phyloP scores from a whole-genome alignment of 495 filamentous ascomycete genomes.

The Tuber borchii region DNA sequence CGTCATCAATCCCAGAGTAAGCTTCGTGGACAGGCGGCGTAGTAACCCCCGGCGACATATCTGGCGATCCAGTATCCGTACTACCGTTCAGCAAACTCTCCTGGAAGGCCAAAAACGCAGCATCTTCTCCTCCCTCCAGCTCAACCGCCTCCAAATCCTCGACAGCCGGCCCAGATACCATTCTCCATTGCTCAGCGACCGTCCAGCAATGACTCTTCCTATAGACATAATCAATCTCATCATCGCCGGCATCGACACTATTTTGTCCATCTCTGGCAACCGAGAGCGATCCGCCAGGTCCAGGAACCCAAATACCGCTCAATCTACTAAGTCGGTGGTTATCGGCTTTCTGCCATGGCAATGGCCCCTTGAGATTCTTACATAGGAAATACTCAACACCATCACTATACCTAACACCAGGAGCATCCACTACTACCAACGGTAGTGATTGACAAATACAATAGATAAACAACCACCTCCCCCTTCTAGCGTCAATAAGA shows the following conservation, averaged over 20 bases:
- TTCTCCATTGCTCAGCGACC: constrained; percentile 51
- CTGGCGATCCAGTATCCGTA: constrained; percentile 1
- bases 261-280: constrained; percentile 69
- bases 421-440: constrained; percentile 81
- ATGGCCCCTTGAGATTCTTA: constrained; percentile 70
- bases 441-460: constrained; percentile 83
- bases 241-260: constrained; percentile 63
- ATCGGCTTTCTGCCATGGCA: constrained; percentile 76
- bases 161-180: constrained; percentile 20
- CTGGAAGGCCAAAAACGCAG: background rate
- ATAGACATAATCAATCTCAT: constrained; percentile 84
- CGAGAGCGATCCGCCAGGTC: constrained; percentile 43
- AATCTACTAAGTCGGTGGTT: constrained; percentile 54
- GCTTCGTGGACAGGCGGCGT: background rate
- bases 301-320: constrained; percentile 76
- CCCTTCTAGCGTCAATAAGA: constrained; percentile 67
- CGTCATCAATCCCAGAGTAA: background rate
- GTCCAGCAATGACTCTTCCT: constrained; percentile 88
- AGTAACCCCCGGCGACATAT: background rate
- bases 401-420: constrained; percentile 65
- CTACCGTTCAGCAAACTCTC: background rate
- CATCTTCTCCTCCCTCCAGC: constrained; percentile 10
- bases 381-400: constrained; percentile 97
- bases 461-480: constrained; percentile 94
- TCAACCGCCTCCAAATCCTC: constrained; percentile 17